Percentiles rank a stretch among this genome's conserved stretches.
phyloP scores from a whole-genome alignment of 805 yeast species.

The Candida morakotiae region DNA sequence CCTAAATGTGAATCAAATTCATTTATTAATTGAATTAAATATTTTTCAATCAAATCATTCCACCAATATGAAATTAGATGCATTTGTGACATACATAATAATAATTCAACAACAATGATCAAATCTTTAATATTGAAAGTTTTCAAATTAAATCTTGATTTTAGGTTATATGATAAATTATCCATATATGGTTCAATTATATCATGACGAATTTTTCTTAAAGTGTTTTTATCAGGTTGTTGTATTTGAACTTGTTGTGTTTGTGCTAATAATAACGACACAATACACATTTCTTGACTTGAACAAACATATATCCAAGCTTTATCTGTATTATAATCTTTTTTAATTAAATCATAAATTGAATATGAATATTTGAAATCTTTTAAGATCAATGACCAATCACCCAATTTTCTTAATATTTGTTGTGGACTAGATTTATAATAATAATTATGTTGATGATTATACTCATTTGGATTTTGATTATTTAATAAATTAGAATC shows the following conservation, averaged over 20 bases:
- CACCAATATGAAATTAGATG: slow-evolving; percentile 43
- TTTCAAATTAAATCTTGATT: slow-evolving; percentile 65
- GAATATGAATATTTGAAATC: slow-evolving; percentile 83
- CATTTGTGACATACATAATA: slow-evolving; percentile 43
- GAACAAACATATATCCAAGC: slow-evolving; percentile 82
- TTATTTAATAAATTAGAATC: slow-evolving; percentile 6
- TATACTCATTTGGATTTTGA: slow-evolving; percentile 28
- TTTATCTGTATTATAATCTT: slow-evolving; percentile 72
- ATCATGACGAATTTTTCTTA: slow-evolving; percentile 48
- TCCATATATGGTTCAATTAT: slow-evolving; percentile 61
- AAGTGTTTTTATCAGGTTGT: slow-evolving; percentile 35
- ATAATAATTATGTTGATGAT: slow-evolving; percentile 53
- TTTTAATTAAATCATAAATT: slow-evolving; percentile 76
- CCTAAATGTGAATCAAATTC: slow-evolving; percentile 41
- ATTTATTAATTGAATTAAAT: slow-evolving; percentile 45
- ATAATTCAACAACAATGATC: slow-evolving; percentile 66
- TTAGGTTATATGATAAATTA: slow-evolving; percentile 67
- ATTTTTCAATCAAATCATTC: slow-evolving; percentile 39
- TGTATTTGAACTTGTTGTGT: slow-evolving; percentile 26
- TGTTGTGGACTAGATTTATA: slow-evolving; percentile 64
- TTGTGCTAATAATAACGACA: slow-evolving; percentile 62
- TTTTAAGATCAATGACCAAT: slow-evolving; percentile 86
- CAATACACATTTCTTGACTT: slow-evolving; percentile 82
- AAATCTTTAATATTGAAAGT: slow-evolving; percentile 69
- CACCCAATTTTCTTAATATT: slow-evolving; percentile 77